Base-by-base conservation (phyloP, 202 grass and related monocot species). In the Schoenoplectus triqueter region DNA sequence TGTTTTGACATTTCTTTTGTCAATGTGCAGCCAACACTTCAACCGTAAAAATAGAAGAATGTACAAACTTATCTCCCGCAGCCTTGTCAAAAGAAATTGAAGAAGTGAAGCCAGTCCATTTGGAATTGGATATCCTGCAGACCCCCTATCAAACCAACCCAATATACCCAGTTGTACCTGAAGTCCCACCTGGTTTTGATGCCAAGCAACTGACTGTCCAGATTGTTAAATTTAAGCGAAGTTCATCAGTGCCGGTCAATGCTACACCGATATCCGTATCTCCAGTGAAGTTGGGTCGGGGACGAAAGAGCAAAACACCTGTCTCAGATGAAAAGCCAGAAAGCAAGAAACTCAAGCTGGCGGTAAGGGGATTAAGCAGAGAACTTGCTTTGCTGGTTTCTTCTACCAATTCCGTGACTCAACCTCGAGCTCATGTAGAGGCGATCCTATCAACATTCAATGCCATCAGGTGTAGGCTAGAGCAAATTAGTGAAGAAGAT, bases 401-500 rank as follows among this genome's bases (percentile, higher is more conserved):
- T 56, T 76, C 73, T 39, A 40, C 73, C 1, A 39, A 76, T 55
- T 4, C 50, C 11, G 11, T 7, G 73, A 39, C 20, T 76, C 50
- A 56, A 76, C 20, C 49, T 76, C 52, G 73, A 10, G 50, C 50
- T 76, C 73, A 48, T 15, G 73, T 4, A 7, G 73, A 76, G 50
- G 73, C 73, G 0, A 76, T 84, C 8, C 85, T 92, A 59, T 62
- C 71, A 45, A 85, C 87, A 44, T 97, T 91, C 39, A 90, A 94
- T 80, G 91, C 95, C 2, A 89, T 97, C 10, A 86, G 92, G 15
- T 85, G 92, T 0, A 81, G 66, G 40, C 82, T 78, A 42, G 80
- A 92, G 82, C 95, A 94, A 51, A 8, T 93, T 61, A 87, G 89
- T 82, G 90, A 94, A 94, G 83, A 77, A 45, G 87, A 89, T 45